These are phyloP conservation scores for Sarocladium brachiariae DNA, from an alignment of 2,329 filamentous ascomycete species.

Conservation along the genomic window DNA sequence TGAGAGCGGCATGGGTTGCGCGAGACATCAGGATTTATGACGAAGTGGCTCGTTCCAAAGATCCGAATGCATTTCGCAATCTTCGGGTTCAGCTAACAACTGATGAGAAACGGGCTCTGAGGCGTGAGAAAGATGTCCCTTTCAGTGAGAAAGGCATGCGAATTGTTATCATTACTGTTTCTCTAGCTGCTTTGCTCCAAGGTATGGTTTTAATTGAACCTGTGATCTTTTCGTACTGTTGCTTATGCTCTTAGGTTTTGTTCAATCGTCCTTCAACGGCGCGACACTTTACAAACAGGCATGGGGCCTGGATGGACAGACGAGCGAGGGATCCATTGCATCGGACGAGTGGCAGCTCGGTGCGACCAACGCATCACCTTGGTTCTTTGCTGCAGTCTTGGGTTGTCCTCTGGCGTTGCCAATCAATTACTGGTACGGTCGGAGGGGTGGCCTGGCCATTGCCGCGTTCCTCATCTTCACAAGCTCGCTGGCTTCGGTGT, in stretches of 20 bases:
- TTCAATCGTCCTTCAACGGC: slow-evolving; percentile 37
- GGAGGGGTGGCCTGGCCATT: slow-evolving; percentile 31
- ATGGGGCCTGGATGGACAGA: slow-evolving; percentile 16
- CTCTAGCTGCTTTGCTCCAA: slow-evolving; percentile 36
- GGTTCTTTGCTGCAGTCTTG: slow-evolving; percentile 29
- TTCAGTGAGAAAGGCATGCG: slow-evolving; percentile 33
- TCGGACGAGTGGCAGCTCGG: slow-evolving; percentile 31
- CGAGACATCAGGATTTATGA: slow-evolving; percentile 34
- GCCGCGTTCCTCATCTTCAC: slow-evolving; percentile 32
- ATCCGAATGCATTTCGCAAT: slow-evolving; percentile 14
- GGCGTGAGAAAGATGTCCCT: slow-evolving; percentile 29
- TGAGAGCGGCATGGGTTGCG: slow-evolving; percentile 33
- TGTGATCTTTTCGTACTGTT: too few relatives aligned
- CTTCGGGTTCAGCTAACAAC: slow-evolving; percentile 26
- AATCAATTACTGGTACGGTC: slow-evolving; percentile 33
- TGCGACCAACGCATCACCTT: slow-evolving; percentile 32
- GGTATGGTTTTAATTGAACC: slow-evolving; percentile 12
- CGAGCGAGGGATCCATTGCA: slow-evolving; percentile 11
- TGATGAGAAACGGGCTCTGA: slow-evolving; percentile 31
- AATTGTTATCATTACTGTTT: slow-evolving; percentile 34
- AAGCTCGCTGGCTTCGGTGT: slow-evolving; percentile 31
- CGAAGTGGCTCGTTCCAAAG: slow-evolving; percentile 24
- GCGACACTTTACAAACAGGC: slow-evolving; percentile 26
- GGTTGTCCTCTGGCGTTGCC: slow-evolving; percentile 34
- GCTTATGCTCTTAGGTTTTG: slow-evolving; percentile 25